These are phyloP conservation scores for Selaginella tamariscina DNA, from an alignment of 75 land plant genomes.

Conservation along the genomic window DNA sequence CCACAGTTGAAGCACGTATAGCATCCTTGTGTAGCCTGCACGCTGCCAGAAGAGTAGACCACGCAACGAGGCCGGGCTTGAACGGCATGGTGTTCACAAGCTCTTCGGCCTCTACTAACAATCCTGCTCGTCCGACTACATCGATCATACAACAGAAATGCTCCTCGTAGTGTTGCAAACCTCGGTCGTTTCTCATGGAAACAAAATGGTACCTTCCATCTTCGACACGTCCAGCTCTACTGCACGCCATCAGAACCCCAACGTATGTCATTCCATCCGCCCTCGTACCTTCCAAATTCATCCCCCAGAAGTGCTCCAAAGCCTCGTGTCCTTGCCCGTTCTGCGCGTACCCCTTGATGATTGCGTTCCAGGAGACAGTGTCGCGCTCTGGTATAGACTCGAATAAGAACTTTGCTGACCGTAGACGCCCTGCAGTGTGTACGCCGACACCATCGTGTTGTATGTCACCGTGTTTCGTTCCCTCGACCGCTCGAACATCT, in stretches of 20 bases:
- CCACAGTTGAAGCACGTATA: not conserved
- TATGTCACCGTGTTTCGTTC: not conserved
- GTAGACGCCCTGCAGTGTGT: not conserved
- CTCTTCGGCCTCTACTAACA: not conserved
- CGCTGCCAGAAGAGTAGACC: conserved; percentile 1
- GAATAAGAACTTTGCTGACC: not conserved
- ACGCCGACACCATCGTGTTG: not conserved
- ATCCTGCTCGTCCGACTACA: conserved; percentile 10
- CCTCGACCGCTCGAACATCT: not conserved
- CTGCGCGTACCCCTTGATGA: not conserved
- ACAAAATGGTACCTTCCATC: not conserved
- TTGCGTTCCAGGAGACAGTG: conserved; percentile 4
- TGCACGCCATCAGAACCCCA: not conserved
- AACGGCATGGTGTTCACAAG: not conserved
- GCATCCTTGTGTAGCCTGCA: not conserved
- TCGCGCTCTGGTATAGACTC: not conserved
- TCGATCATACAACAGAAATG: conserved; percentile 12
- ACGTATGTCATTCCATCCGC: not conserved
- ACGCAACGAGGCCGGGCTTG: not conserved
- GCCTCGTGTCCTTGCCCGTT: not conserved
- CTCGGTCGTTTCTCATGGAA: not conserved
- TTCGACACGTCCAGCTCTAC: conserved; percentile 9
- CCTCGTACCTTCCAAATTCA: not conserved
- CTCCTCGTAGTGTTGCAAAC: not conserved
- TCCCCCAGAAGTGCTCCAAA: not conserved